phyloP scores from a whole-genome alignment of 768 basidiomycete genomes.

The Termitomyces sp. region DNA sequence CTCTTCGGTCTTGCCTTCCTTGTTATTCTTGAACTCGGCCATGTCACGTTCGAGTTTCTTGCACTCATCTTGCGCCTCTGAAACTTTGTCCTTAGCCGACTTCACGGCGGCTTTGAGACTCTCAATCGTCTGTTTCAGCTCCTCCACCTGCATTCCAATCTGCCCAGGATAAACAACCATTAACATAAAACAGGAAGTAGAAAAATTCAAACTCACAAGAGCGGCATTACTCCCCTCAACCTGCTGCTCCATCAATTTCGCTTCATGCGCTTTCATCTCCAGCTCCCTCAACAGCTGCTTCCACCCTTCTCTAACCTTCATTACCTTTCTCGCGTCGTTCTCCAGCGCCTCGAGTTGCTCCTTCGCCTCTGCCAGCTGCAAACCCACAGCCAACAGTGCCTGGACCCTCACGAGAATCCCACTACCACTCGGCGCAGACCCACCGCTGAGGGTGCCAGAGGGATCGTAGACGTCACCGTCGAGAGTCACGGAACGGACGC shows the following conservation, averaged over 20 bases:
- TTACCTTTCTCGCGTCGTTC: slow-evolving; percentile 45
- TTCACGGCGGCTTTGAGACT: slow-evolving; percentile 55
- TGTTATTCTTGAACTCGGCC: slow-evolving; percentile 98
- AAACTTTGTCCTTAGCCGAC: slow-evolving; percentile 70
- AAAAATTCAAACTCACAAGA: slow-evolving; percentile 45
- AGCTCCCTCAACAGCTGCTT: slow-evolving; percentile 54
- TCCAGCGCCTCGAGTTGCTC: slow-evolving; percentile 44
- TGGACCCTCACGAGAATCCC: slow-evolving; percentile 81
- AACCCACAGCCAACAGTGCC: slow-evolving; percentile 68
- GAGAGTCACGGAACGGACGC: slow-evolving; percentile 83
- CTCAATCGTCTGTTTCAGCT: slow-evolving; percentile 55
- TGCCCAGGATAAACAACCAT: slow-evolving; percentile 22
- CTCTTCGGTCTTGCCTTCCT: slow-evolving; percentile 93
- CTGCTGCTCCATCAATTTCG: slow-evolving; percentile 76
- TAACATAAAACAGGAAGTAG: neutral
- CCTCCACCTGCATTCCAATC: slow-evolving; percentile 79
- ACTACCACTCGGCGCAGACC: slow-evolving; percentile 71
- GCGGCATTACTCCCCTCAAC: slow-evolving; percentile 86
- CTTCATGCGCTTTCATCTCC: slow-evolving; percentile 88
- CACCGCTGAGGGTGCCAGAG: slow-evolving; percentile 88
- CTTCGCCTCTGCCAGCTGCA: slow-evolving; percentile 44
- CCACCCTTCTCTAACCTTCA: slow-evolving; percentile 57
- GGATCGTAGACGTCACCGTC: slow-evolving; percentile 97
- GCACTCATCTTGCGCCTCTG: slow-evolving; percentile 67
- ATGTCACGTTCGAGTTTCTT: slow-evolving; percentile 93